Evolutionary conservation across 2,329 filamentous ascomycete species (phyloP).

Genomic region (Stachybotrys chartarum): DNA sequence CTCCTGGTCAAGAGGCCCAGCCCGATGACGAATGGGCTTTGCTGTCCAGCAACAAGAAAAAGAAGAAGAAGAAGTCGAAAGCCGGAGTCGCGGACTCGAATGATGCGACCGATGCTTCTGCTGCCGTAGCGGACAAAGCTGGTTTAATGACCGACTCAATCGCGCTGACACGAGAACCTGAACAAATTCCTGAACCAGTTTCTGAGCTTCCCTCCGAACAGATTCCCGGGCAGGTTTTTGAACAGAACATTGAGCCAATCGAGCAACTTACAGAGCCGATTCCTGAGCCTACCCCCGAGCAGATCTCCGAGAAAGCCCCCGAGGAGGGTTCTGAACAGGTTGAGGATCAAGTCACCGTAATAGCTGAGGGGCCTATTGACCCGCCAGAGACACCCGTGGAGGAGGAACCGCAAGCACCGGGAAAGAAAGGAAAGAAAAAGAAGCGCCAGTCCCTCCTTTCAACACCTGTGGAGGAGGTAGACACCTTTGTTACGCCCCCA

Average conservation of each 20-base stretch:
- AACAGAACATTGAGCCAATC: no score
- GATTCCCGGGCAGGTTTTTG: no score
- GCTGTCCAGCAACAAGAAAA: not conserved
- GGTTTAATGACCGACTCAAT: not conserved
- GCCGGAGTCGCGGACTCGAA: not conserved
- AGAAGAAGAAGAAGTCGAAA: conserved; percentile 1
- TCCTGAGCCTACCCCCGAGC: no score
- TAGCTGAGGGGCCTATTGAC: not conserved
- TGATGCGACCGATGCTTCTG: not conserved
- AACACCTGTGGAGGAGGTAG: not conserved
- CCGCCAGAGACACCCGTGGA: not conserved
- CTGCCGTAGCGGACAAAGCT: not conserved
- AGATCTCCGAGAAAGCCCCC: no score
- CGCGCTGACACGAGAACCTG: not conserved
- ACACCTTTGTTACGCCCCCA: not conserved
- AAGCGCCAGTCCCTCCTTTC: not conserved
- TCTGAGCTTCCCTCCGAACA: no score
- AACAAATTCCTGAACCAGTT: not conserved
- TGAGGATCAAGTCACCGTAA: not conserved
- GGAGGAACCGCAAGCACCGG: not conserved
- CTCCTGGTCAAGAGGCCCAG: not conserved
- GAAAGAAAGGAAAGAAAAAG: not conserved
- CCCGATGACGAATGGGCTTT: not conserved
- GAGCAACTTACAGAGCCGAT: no score
- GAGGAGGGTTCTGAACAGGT: not conserved